Evolutionary conservation across 495 filamentous ascomycete species (phyloP), one percentile per base, ranked within the genome.

Genomic region (Penicillium salamii): DNA sequence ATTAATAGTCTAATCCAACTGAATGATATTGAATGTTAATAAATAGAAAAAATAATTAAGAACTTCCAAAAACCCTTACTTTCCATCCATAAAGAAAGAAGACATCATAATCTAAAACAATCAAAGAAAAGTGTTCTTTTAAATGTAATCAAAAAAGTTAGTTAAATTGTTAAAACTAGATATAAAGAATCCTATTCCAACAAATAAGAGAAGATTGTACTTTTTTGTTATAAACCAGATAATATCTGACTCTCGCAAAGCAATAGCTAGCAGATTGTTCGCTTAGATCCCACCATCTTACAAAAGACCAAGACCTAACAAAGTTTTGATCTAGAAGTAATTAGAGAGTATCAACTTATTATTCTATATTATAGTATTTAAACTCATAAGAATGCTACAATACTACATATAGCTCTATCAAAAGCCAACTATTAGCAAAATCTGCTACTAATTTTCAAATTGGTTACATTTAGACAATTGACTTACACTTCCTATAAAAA

Each of bases 181-280:
- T 26, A 20, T 24, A 4, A 31, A 36, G 14, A 36, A 23, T 5
- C 31, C 43, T 24, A 11, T 46, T 36, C 43, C 31, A 2, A 46
- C 20, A n/a, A 31, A 46, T 15, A 46, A 7, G 5, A 46, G 31
- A 17, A 46, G 43, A 11, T 46, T 32, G 43, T 23, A 31, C 18
- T 31, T 14, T n/a, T 46, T 46, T 19, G 23, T 8, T 8, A 26
- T 26, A 8, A 8, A 8, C 23, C 8, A 26, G 23, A 26, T 26
- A 8, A 26, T 26, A 8, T 8, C 23, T 26, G 23, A 26, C 23
- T 26, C 23, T 26, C 23, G 23, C 23, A 26, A 26, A 19, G 43
- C 31, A 36, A 46, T 46, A 6, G 43, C 31, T 4, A 46, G 43
- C 8, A 13, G 43, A 26, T 46, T 46, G 23, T 46, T 46, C 43